Evolutionary conservation across 768 basidiomycete species (phyloP).

Genomic region (Lactarius sp.): DNA sequence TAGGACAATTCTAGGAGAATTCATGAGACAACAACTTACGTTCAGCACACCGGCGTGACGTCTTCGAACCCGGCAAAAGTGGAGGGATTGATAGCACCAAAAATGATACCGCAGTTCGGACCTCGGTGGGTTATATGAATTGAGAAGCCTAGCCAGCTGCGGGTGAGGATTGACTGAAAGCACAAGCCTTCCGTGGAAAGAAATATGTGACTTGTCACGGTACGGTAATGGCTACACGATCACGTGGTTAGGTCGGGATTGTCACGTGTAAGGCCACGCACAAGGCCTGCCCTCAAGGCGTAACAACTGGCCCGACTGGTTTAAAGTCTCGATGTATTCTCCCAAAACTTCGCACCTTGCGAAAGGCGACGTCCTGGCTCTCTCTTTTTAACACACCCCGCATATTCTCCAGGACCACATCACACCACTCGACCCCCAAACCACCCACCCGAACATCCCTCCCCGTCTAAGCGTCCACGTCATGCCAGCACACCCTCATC

Average conservation of each 20-base stretch:
- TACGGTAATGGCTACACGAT: too few relatives aligned
- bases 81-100: too few relatives aligned
- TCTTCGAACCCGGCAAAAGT: too few relatives aligned
- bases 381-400: slow-evolving; percentile 48
- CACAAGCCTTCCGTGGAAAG: too few relatives aligned
- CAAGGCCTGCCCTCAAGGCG: background rate
- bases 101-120: too few relatives aligned
- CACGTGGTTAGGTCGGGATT: background rate
- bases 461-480: slow-evolving; percentile 48
- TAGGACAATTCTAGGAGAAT: too few relatives aligned
- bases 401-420: slow-evolving; percentile 43
- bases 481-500: slow-evolving; percentile 42
- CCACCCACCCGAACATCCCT: slow-evolving; percentile 30
- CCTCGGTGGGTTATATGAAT: too few relatives aligned
- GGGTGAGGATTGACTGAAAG: too few relatives aligned
- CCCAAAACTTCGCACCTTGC: background rate
- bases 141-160: too few relatives aligned
- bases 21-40: too few relatives aligned
- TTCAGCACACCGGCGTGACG: too few relatives aligned
- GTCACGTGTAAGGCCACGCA: background rate
- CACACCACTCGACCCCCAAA: slow-evolving; percentile 28
- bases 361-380: slow-evolving; percentile 20
- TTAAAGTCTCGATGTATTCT: slow-evolving; percentile 16
- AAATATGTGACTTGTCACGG: too few relatives aligned
- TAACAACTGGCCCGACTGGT: background rate